Evolutionary conservation across 345 rosid genomes (phyloP).

Genomic region (Mallotus nudiflorus): DNA sequence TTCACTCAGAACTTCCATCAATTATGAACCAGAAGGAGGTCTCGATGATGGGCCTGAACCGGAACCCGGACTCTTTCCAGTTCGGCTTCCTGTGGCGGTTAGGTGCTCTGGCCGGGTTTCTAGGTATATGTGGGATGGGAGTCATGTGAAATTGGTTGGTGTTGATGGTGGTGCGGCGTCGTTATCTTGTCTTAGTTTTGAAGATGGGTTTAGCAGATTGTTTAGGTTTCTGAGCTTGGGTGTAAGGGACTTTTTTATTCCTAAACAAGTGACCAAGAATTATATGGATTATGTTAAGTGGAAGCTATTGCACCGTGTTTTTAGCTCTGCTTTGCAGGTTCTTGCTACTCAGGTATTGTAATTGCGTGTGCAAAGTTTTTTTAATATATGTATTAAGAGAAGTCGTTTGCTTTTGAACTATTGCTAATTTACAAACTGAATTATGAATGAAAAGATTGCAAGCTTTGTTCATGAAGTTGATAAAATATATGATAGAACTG

Average conservation of each 20-base stretch:
- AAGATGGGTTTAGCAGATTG: constrained; percentile 41
- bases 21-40: constrained; percentile 43
- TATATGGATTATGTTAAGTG: constrained; percentile 78
- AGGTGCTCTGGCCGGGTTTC: constrained; percentile 50
- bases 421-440: neutral
- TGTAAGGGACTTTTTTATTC: constrained; percentile 66
- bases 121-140: constrained; percentile 66
- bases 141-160: constrained; percentile 37
- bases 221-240: constrained; percentile 40
- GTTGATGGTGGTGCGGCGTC: constrained; percentile 44
- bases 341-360: constrained; percentile 85
- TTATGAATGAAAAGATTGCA: neutral
- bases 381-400: too few species aligned
- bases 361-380: neutral
- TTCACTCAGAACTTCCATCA: constrained; percentile 41
- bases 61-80: constrained; percentile 11
- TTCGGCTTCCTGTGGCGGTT: constrained; percentile 52
- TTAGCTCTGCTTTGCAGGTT: constrained; percentile 89
- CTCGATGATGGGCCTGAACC: constrained; percentile 16
- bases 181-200: constrained; percentile 30
- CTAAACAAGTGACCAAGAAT: constrained; percentile 60
- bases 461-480: neutral
- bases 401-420: neutral
- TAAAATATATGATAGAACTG: neutral
- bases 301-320: constrained; percentile 88